phyloP scores from a whole-genome alignment of 139 green algal genomes.

The Chlorella sp. region DNA sequence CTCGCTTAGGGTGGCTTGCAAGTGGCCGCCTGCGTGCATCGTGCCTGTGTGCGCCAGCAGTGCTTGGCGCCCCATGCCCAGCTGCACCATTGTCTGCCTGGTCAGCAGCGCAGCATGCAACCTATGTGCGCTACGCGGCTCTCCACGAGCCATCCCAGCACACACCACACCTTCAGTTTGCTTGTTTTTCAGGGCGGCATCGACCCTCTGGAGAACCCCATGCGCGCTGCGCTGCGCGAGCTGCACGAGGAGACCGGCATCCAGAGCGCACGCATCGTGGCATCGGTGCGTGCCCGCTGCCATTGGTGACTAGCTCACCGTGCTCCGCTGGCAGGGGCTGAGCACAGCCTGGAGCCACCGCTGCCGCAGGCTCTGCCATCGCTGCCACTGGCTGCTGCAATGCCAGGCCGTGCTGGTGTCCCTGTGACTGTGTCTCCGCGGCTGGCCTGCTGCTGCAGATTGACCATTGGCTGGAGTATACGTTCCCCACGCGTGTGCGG shows the following conservation, averaged over 20 bases:
- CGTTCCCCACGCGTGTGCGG: conserved; percentile 51
- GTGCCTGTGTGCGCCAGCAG: no score
- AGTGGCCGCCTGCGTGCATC: no score
- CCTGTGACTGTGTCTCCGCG: no score
- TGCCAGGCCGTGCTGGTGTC: no score
- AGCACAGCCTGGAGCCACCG: no score
- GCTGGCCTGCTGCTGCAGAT: conserved; percentile 5
- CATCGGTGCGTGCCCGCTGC: conserved; percentile 10
- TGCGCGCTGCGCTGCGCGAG: conserved; percentile 51
- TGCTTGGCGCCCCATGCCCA: no score
- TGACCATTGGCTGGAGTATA: conserved; percentile 58
- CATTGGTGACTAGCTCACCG: background rate
- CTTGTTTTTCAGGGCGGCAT: conserved; percentile 50
- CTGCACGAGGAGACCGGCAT: conserved; percentile 67
- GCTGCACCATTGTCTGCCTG: background rate
- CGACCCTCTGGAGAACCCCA: conserved; percentile 52
- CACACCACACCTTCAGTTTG: no score
- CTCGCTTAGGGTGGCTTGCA: background rate
- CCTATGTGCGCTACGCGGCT: no score
- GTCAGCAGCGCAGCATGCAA: background rate
- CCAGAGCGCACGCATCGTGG: conserved; percentile 40
- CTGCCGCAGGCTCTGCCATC: no score
- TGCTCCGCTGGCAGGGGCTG: background rate
- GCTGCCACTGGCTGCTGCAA: no score
- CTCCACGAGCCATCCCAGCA: no score